A percentile compares a stretch with the other conserved stretches of the same genome.
Conservation (phyloP, 1,284 basidiomycete species). For the Boletus holoroseus region DNA sequence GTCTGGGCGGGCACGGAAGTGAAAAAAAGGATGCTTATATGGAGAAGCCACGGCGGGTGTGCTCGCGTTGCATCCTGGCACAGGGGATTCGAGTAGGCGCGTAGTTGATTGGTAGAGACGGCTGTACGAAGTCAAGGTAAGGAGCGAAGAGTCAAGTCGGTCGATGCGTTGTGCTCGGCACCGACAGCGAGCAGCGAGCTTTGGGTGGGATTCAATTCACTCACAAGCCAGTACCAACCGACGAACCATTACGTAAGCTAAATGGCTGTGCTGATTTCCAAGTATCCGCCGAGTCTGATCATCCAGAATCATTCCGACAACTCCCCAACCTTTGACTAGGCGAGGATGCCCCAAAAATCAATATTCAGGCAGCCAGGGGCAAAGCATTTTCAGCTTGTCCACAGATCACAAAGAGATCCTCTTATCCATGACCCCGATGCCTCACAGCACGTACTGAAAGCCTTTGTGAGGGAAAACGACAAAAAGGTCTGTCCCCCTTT, state of each 20-base stretch:
- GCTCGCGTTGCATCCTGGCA: conserved; percentile 64
- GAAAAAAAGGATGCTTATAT: conserved; percentile 58
- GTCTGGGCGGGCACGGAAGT: conserved; percentile 24
- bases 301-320: no score
- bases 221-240: conserved; percentile 22
- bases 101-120: neutral
- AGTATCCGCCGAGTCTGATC: conserved; percentile 1
- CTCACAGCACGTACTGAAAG: conserved; percentile 82
- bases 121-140: conserved; percentile 2
- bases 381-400: conserved; percentile 95
- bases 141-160: conserved; percentile 5
- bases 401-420: conserved; percentile 94
- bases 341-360: conserved; percentile 65
- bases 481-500: conserved; percentile 49
- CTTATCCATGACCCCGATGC: conserved; percentile 92
- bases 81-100: neutral
- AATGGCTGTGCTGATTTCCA: conserved; percentile 23
- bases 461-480: conserved; percentile 66
- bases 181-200: conserved; percentile 19
- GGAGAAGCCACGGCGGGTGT: conserved; percentile 71
- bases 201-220: conserved; percentile 24
- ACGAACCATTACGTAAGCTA: conserved; percentile 30
- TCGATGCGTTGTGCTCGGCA: conserved; percentile 20
- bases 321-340: neutral
- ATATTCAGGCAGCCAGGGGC: conserved; percentile 86